These are phyloP conservation scores for Phytophthora pinifolia DNA, from an alignment of 352 stramenopile genomes.

Conservation along the genomic window DNA sequence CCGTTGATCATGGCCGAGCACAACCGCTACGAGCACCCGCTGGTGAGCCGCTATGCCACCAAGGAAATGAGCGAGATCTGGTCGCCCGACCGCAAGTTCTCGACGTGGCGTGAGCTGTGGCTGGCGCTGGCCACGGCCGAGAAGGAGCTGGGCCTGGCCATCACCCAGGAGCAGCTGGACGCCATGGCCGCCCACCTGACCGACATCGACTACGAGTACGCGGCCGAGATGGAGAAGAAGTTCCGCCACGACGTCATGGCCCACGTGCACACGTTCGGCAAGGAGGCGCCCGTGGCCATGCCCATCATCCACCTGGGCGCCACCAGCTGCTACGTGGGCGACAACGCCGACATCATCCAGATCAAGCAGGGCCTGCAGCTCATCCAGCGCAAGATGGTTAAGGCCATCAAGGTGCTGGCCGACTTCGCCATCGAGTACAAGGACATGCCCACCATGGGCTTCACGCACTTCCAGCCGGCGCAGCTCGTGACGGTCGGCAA, in stretches of 20 bases:
- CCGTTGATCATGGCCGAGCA: slow-evolving; percentile 37
- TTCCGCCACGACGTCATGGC: slow-evolving; percentile 99
- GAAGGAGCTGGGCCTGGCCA: slow-evolving; percentile 97
- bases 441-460: slow-evolving; percentile 97
- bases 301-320: slow-evolving; percentile 99
- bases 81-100: slow-evolving; percentile 99
- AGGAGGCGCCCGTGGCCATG: slow-evolving; percentile 95
- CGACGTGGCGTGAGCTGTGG: slow-evolving; percentile 98
- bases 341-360: slow-evolving; percentile 99
- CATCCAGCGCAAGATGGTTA: slow-evolving; percentile 97
- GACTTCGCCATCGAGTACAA: slow-evolving; percentile 96
- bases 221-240: slow-evolving; percentile 97
- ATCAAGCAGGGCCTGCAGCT: slow-evolving; percentile 96
- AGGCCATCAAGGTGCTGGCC: slow-evolving; percentile 95
- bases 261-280: slow-evolving; percentile 98
- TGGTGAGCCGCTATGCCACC: slow-evolving; percentile 95
- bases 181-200: slow-evolving; percentile 95
- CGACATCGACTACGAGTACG: slow-evolving; percentile 98
- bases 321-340: slow-evolving; percentile 98
- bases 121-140: slow-evolving; percentile 96
- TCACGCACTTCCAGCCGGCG: slow-evolving; percentile 99
- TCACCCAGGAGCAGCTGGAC: slow-evolving; percentile 97
- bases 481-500: slow-evolving; percentile 99
- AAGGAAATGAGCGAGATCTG: slow-evolving; percentile 99
- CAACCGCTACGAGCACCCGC: slow-evolving; percentile 89